Evolutionary conservation across 495 filamentous ascomycete genomes (phyloP).

Genomic region (Penicillium macrosclerotiorum): DNA sequence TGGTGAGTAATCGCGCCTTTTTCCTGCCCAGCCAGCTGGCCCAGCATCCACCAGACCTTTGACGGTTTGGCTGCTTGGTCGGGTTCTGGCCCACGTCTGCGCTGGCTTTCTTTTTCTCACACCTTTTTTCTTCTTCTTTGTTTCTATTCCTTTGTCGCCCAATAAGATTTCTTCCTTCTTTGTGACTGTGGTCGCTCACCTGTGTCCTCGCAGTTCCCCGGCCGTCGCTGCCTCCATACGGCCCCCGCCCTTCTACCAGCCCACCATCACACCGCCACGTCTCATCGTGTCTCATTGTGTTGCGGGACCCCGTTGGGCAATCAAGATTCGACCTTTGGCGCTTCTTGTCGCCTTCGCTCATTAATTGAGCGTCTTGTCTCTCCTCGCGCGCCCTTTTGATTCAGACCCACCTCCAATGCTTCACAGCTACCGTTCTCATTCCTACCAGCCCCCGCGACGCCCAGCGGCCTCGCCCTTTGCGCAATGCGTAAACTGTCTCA

Average conservation of each 20-base stretch:
- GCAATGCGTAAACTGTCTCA: slow-evolving; percentile 23
- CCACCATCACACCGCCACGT: slow-evolving; percentile 25
- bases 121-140: slow-evolving; percentile 3
- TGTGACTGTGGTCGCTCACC: too few species aligned
- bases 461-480: slow-evolving; percentile 11
- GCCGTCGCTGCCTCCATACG: too few species aligned
- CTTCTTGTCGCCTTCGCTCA: slow-evolving; percentile 6
- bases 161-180: too few species aligned
- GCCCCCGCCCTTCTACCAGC: too few species aligned
- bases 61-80: too few species aligned
- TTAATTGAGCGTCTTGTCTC: slow-evolving; percentile 6
- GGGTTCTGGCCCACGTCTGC: slow-evolving; percentile 23
- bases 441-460: slow-evolving; percentile 13
- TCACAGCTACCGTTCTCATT: slow-evolving; percentile 5
- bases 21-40: slow-evolving; percentile 29
- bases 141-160: not conserved
- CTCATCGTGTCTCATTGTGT: slow-evolving; percentile 4
- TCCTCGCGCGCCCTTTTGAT: not conserved
- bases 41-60: slow-evolving; percentile 1
- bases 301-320: slow-evolving; percentile 5
- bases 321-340: not conserved
- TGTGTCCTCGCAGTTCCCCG: too few species aligned
- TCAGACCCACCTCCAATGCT: slow-evolving; percentile 20
- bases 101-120: slow-evolving; percentile 4
- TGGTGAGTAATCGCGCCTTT: slow-evolving; percentile 6